These are phyloP conservation scores for Zymoseptoria crescenta DNA, from an alignment of 2,329 filamentous ascomycete species.

Conservation along the genomic window DNA sequence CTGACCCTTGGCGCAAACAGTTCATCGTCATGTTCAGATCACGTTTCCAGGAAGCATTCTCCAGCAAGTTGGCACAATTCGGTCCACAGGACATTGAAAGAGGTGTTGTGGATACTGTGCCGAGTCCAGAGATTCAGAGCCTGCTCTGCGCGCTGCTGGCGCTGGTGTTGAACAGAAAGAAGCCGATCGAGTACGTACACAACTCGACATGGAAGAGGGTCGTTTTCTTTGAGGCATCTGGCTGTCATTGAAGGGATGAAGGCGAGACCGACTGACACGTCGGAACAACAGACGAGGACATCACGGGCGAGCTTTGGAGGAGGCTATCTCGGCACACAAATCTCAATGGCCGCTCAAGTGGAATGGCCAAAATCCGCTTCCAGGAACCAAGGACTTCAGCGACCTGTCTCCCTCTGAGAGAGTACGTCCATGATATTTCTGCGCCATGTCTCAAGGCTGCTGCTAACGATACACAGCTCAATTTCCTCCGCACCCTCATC, in stretches of 20 bases:
- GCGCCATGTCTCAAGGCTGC: constrained; percentile 1
- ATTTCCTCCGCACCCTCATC: constrained; percentile 71
- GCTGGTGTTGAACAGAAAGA: constrained; percentile 90
- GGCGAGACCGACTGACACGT: constrained; percentile 25
- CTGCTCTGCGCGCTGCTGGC: constrained; percentile 84
- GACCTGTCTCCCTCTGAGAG: constrained; percentile 74
- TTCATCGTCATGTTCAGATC: constrained; percentile 98
- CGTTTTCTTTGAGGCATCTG: background rate
- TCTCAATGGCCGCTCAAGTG: constrained; percentile 82
- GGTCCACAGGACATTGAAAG: constrained; percentile 92
- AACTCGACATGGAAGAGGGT: constrained; percentile 2
- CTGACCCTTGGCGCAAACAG: constrained; percentile 49
- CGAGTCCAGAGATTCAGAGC: constrained; percentile 77
- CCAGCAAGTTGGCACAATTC: constrained; percentile 78
- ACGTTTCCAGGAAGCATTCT: constrained; percentile 83
- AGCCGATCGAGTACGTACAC: constrained; percentile 84
- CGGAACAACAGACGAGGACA: constrained; percentile 64
- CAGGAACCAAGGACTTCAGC: constrained; percentile 71
- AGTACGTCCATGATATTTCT: constrained; percentile 44
- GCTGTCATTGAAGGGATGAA: background rate
- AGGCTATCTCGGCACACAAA: constrained; percentile 77
- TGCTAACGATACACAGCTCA: constrained; percentile 53
- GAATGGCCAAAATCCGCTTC: constrained; percentile 74
- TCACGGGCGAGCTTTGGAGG: constrained; percentile 86
- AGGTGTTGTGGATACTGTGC: constrained; percentile 68